A percentile compares a stretch with the other conserved stretches of the same genome.
phyloP scores from a whole-genome alignment of 2,329 filamentous ascomycete genomes.

The Aureobasidium sp. region DNA sequence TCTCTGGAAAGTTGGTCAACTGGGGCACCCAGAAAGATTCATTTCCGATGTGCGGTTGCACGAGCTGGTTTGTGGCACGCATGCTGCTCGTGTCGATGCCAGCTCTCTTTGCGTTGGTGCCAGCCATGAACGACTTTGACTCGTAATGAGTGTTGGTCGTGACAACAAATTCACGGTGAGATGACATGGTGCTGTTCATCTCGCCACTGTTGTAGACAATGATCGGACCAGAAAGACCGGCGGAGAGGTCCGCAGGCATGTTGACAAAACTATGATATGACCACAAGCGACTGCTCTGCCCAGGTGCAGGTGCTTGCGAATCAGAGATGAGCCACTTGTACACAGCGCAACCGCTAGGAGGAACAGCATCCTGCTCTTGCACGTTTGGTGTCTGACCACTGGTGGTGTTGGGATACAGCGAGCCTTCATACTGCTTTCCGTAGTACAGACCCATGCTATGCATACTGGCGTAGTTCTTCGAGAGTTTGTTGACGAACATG shows the following conservation, averaged over 20 bases:
- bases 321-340: constrained; percentile 26
- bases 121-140: constrained; percentile 23
- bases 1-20: constrained; percentile 20
- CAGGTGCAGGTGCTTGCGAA: constrained; percentile 3
- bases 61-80: background rate
- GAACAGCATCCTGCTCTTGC: constrained; percentile 21
- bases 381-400: constrained; percentile 16
- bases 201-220: constrained; percentile 24
- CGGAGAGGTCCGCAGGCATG: constrained; percentile 23
- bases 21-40: constrained; percentile 22
- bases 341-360: constrained; percentile 24
- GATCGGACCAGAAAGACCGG: constrained; percentile 25
- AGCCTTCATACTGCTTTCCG: constrained; percentile 22
- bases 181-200: constrained; percentile 25
- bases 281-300: constrained; percentile 8
- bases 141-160: constrained; percentile 25
- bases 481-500: constrained; percentile 25
- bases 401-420: constrained; percentile 23
- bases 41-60: constrained; percentile 19
- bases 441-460: constrained; percentile 27
- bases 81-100: constrained; percentile 1
- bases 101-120: constrained; percentile 18
- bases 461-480: constrained; percentile 24
- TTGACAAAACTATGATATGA: constrained; percentile 27
- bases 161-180: constrained; percentile 25